Evolutionary conservation across 306 rosid genomes (phyloP), one percentile per base, ranked within the genome.

Genomic region (Vigna angularis): DNA sequence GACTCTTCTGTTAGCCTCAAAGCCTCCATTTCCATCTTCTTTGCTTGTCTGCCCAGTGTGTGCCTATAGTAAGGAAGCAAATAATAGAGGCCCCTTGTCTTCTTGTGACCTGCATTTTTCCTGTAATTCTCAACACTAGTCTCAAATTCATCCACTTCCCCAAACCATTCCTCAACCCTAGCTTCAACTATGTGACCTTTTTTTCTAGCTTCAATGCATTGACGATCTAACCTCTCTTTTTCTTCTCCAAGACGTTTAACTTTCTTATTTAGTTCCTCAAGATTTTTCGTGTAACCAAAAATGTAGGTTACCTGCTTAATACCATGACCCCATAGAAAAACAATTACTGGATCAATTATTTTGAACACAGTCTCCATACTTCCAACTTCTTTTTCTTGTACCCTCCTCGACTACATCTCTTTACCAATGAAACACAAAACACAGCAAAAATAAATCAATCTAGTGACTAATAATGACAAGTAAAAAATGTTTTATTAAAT

Each of bases 31-130:
- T 38, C 17, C 68, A 68, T 56, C 47, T 58, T 50, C 11, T 4
- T 36, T 2, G 85, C 85, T 38, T 61, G 52, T 51, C 45, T 59
- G 9, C 81, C 70, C 3, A 74, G 20, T 47, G 7, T 48, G 36
- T 81, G 50, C 16, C 84, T 48, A 9, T 67, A 36, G 28, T 45
- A 57, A 66, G n/a, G 26, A 56, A 56, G 16, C 38, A 63, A 9
- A 36, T 44, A 22, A 40, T 47, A 32, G 59, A 26, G 58, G 3
- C 15, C 38, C 6, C 52, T 6, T 1, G 72, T 59, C 48, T 67
- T 22, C 3, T 0, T 52, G 47, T 58, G 71, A 18, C 17, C 80
- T 55, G 22, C 47, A 30, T 75, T 55, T 5, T 22, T 8, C 12
- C 0, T 3, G 58, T 67, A 12, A 5, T 58, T 1, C 5, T 49